Conservation (phyloP, 2,329 filamentous ascomycete genomes). For the Colletotrichum truncatum region DNA sequence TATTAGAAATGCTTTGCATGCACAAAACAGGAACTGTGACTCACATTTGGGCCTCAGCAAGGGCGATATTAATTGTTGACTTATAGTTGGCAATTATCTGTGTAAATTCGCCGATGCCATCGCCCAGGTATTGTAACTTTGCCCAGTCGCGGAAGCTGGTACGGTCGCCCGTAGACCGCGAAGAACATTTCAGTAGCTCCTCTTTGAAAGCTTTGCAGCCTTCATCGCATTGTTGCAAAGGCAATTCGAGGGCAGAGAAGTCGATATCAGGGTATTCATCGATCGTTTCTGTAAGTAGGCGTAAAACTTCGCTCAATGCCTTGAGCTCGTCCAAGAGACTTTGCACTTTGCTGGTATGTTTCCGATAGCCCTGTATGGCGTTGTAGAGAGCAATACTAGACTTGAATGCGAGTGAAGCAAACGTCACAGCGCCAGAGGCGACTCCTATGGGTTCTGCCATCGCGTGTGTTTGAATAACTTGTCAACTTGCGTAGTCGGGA, state of each 20-base stretch:
- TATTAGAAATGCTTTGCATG: background rate
- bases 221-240: conserved; percentile 50
- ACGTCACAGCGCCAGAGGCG: conserved; percentile 25
- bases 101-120: conserved; percentile 51
- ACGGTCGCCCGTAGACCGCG: conserved; percentile 42
- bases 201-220: conserved; percentile 52
- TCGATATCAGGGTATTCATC: conserved; percentile 20
- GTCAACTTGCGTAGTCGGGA: too few species aligned
- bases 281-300: conserved; percentile 40
- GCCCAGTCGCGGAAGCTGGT: conserved; percentile 56
- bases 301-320: conserved; percentile 47
- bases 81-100: conserved; percentile 51
- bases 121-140: conserved; percentile 52
- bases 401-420: conserved; percentile 33
- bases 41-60: conserved; percentile 34
- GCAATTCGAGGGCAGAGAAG: conserved; percentile 37
- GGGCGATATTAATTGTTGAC: conserved; percentile 34
- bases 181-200: conserved; percentile 45
- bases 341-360: conserved; percentile 41
- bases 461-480: too few species aligned
- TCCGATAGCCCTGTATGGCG: conserved; percentile 28
- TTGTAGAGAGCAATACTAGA: conserved; percentile 31
- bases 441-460: conserved; percentile 33
- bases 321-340: conserved; percentile 51
- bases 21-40: background rate